Conservation (phyloP, 2,329 filamentous ascomycete genomes). For the Fusarium mundagurra region DNA sequence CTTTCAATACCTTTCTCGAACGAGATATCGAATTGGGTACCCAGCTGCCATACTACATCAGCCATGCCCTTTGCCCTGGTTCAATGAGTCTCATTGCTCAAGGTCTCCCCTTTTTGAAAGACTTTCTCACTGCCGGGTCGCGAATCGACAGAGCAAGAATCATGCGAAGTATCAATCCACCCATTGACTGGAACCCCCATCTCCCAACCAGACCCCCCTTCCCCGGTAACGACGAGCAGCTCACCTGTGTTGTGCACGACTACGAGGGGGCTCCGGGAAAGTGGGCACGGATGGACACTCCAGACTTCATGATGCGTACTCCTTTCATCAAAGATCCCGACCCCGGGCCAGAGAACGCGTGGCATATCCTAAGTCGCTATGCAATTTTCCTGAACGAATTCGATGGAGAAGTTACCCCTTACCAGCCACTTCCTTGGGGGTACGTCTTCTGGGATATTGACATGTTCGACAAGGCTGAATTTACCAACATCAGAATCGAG, state of each 20-base stretch:
- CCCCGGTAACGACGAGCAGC: background rate
- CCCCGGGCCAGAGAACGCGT: background rate
- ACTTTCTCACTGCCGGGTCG: background rate
- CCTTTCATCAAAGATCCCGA: slow-evolving; percentile 18
- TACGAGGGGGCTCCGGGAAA: background rate
- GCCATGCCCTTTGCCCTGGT: background rate
- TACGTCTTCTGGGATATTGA: slow-evolving; percentile 23
- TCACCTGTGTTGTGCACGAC: background rate
- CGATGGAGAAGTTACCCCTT: too few species aligned
- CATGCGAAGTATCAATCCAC: background rate
- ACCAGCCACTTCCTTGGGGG: background rate
- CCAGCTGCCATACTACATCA: background rate
- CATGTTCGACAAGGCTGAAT: background rate
- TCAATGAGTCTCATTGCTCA: background rate
- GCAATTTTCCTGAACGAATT: background rate
- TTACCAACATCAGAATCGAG: background rate
- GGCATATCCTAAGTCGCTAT: background rate
- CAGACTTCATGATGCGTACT: background rate
- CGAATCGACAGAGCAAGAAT: background rate
- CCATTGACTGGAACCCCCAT: background rate
- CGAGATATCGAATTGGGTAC: slow-evolving; percentile 6
- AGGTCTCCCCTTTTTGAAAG: background rate
- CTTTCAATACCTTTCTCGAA: slow-evolving; percentile 14
- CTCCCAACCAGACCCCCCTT: background rate
- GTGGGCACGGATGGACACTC: background rate